Conservation (phyloP, 2,329 filamentous ascomycete genomes). For the Ceratocystiopsis sp. region DNA sequence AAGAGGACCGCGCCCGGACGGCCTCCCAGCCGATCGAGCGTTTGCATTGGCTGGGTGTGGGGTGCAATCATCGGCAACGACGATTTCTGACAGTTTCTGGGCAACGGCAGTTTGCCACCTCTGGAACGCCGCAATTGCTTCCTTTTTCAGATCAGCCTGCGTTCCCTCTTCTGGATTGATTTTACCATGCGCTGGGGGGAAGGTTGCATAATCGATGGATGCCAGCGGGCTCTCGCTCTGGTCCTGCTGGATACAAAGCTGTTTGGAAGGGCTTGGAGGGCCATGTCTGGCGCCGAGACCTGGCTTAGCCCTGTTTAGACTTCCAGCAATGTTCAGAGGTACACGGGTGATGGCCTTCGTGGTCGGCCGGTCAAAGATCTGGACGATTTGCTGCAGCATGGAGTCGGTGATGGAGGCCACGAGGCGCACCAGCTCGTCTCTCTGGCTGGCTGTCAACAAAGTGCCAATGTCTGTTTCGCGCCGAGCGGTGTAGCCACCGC, state of each 20-base stretch:
- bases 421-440: conserved; percentile 33
- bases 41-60: conserved; percentile 11
- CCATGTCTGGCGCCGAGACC: conserved; percentile 38
- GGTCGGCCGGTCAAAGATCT: conserved; percentile 26
- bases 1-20: no score
- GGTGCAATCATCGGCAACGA: conserved; percentile 27
- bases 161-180: conserved; percentile 7
- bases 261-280: no score
- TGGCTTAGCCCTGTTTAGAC: not conserved
- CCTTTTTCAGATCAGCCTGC: conserved; percentile 46
- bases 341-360: no score
- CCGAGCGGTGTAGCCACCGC: conserved; percentile 13
- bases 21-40: no score
- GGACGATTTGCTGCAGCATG: conserved; percentile 34
- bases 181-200: no score
- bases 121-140: conserved; percentile 54
- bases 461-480: conserved; percentile 34
- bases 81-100: conserved; percentile 52
- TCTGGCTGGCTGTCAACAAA: conserved; percentile 29
- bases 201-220: no score
- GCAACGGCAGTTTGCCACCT: conserved; percentile 64
- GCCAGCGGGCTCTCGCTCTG: no score
- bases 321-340: no score
- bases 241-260: no score
- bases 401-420: conserved; percentile 34